Base-by-base conservation (phyloP, 2,329 filamentous ascomycete species). In the Colletotrichum australisinense region DNA sequence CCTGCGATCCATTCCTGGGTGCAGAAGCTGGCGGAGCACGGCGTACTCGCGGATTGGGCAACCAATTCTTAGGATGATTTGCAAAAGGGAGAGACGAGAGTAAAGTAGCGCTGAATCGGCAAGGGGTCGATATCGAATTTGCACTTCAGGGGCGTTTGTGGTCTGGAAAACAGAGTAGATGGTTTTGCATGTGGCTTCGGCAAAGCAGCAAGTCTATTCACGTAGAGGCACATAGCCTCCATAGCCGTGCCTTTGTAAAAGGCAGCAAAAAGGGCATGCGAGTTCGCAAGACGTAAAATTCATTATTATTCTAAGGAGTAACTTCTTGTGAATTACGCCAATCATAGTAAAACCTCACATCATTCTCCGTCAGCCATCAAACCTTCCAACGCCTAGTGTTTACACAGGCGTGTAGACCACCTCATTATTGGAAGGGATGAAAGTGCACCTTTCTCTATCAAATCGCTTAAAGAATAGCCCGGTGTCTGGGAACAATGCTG, bases 401-500 rank as follows among this genome's bases (percentile, higher is more conserved):
- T 46, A 71, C 7, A 70, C 24, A 28, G 67, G 67, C 3, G 60
- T 63, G 24, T 73, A 71, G 11, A 71, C 71, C 67, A 73, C 42
- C 49, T 73, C 71, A 14, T 71, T 52, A 11, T 71, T 73, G 2
- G 67, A 62, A 28, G 71, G 71, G 28, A 98, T 88, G 84, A 98
- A 99, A 4, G 84, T 86, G 76, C 90, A 90, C 0, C 83, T 86
- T 42, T 84, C 85, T 5, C 81, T 79, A 82, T 98, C 94, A 87
- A 95, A 98, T 55, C 95, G 88, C 82, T 94, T 97, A 82, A 99
- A 98, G 81, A 94, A 94, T 77, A 92, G 93, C 0, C 97, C 97
- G 3, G 95, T 94, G 76, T 94, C 83, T 58, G 87, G 86, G 79
- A 94, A 88, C 74, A 97, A 88, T 83, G 0, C 89, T 87, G 30